These are phyloP conservation scores for Cryptosporidium sp. DNA, from an alignment of 169 alveolate species.

Conservation along the genomic window DNA sequence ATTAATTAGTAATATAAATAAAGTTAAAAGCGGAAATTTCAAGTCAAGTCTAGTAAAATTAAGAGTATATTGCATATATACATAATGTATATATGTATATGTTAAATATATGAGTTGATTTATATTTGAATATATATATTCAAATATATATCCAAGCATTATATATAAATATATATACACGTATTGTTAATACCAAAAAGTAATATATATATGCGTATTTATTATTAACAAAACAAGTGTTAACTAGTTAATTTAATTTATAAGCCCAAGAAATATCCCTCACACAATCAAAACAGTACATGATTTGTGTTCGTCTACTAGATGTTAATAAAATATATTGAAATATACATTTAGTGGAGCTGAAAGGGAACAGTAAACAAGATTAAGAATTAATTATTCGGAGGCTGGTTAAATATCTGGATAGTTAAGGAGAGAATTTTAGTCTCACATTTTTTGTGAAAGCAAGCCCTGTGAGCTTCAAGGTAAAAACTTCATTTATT, in stretches of 20 bases:
- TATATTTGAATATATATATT: not conserved
- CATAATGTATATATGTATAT: constrained; percentile 1
- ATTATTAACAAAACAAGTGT: constrained; percentile 26
- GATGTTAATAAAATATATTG: constrained; percentile 13
- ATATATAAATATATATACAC: not conserved
- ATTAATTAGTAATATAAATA: not conserved
- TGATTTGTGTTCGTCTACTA: constrained; percentile 45
- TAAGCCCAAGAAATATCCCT: constrained; percentile 5
- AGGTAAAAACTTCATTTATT: not conserved
- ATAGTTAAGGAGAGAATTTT: not conserved
- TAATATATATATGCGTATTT: not conserved
- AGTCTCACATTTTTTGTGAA: constrained; percentile 3
- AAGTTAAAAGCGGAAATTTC: not conserved
- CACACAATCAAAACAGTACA: constrained; percentile 55
- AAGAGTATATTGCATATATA: constrained; percentile 5
- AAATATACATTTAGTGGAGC: constrained; percentile 7
- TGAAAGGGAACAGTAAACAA: constrained; percentile 1
- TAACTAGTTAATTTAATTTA: constrained; percentile 9
- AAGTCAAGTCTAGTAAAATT: constrained; percentile 9
- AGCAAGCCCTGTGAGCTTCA: not conserved
- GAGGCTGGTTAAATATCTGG: not conserved
- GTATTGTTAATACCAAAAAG: not conserved
- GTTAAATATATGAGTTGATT: constrained; percentile 4
- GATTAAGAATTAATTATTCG: not conserved
- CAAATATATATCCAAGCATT: not conserved